Evolutionary conservation across 2,329 filamentous ascomycete genomes (phyloP), one percentile per base, ranked within the genome.

Genomic region (Stagonosporopsis cucurbitacearum): DNA sequence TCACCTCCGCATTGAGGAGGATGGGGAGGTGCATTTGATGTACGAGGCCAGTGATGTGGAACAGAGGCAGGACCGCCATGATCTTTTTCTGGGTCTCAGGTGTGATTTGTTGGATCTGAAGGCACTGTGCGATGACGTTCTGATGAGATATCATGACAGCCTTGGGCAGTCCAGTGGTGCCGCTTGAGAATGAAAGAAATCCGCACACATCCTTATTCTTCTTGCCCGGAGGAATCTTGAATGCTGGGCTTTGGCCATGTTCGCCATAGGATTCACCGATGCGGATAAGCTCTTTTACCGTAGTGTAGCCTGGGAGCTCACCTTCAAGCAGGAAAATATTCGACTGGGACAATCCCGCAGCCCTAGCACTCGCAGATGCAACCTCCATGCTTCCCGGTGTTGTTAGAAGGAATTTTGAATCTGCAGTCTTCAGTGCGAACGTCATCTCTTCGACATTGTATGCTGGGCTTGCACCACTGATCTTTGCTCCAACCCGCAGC

Each of bases 391-490:
- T 82, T 15, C 80, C 78, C 0, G 80, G 79, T 2, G 84, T 78
- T 0, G 85, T 87, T 72, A 88, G 81, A 9, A 88, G 66, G 56
- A 85, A 84, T 59, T 81, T 86, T 2, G 84, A 82, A 30, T 82
- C 76, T 0, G 80, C 83, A 1, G 80, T 86, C 62, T 83, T 81
- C 2, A 89, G 74, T 1, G 85, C 86, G 69, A 88, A 88, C 1
- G 81, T 82, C 84, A 89, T 88, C 63, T 90, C 87, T 45, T 89
- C 87, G 15, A 84, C 78, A 52, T 84, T 88, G 71, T 89, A 89
- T 0, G 86, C 86, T 0, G 87, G 86, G 15, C 81, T 85, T 0
- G 86, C 86, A 1, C 87, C 86, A 2, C 81, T 85, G 1, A 88
- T 83, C 26, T 85, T 79, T 8, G 82, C 86, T 60, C 80, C 83